Evolutionary conservation across 2,329 filamentous ascomycete genomes (phyloP).

Genomic region (Arachnomyces sp.): DNA sequence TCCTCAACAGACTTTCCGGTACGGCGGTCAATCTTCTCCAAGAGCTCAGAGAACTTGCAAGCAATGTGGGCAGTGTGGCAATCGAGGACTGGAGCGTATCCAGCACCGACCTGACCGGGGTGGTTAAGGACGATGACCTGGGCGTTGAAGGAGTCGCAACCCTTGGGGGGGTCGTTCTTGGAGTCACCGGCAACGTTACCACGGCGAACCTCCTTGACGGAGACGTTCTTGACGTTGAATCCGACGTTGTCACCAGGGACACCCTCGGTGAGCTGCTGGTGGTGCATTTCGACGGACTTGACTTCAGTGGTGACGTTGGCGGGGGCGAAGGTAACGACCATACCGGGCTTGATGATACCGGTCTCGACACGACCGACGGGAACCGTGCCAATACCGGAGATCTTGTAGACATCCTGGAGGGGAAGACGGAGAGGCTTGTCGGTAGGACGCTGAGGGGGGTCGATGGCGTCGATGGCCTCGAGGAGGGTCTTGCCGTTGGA

Average conservation of each 20-base stretch:
- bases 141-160: conserved; percentile 90
- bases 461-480: conserved; percentile 95
- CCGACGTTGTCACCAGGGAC: conserved; percentile 99
- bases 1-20: conserved; percentile 94
- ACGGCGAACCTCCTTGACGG: conserved; percentile 99
- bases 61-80: conserved; percentile 99
- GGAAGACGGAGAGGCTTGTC: conserved; percentile 99
- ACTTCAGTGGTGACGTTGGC: conserved; percentile 99
- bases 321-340: conserved; percentile 93
- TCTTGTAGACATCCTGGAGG: conserved; percentile 99
- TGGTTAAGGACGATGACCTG: conserved; percentile 99
- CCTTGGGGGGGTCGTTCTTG: conserved; percentile 96
- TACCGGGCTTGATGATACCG: conserved; percentile 78
- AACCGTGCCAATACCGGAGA: conserved; percentile 99
- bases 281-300: conserved; percentile 99
- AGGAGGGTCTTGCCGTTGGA: conserved; percentile 91
- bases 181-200: conserved; percentile 99
- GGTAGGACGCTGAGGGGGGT: conserved; percentile 82
- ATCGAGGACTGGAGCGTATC: conserved; percentile 97
- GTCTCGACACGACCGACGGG: conserved; percentile 99
- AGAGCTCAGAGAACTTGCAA: conserved; percentile 99
- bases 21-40: conserved; percentile 99
- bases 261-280: conserved; percentile 96
- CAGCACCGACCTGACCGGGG: conserved; percentile 97
- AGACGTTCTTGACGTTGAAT: conserved; percentile 99